Base-by-base conservation (phyloP, 148 eudicot genomes). In the Arbutus unedo region DNA sequence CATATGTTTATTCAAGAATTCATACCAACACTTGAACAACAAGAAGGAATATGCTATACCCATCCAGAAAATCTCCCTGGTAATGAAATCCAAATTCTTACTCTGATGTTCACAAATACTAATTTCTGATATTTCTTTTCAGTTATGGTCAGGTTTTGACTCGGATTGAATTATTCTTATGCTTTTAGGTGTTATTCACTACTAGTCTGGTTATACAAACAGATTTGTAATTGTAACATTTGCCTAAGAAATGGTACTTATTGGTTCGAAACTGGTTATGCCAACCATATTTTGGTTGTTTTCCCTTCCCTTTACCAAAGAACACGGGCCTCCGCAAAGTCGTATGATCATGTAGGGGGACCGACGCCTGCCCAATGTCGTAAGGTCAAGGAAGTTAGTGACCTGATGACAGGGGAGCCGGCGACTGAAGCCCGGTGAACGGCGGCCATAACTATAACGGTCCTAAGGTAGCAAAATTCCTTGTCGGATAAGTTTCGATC, bases 1-100 rank as follows among this genome's bases (percentile, higher is more conserved):
- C 93, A 93, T 82, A 59, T 38, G 80, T 89, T 93, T 71, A 92
- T 93, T 77, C 93, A 93, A 67, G 94, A 88, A 21, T 93, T 93
- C 83, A 93, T 93, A 81, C 90, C 92, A 55, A 92, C 97, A n/a
- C 83, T 93, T 49, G 90, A 87, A 14, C 74, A 21, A 18, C 89
- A 91, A 13, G 81, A 90, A 66, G 97, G 97, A 79, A 93, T 93
- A 66, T 93, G 93, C 79, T 91, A 88, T 85, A 89, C 91, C 31
- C 94, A 91, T 86, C 97, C 97, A 2, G 85, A 93, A 79, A 79
- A 93, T 85, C 91, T 93, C 82, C 97, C 97, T 48, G 94, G 97
- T 93, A 67, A 85, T 23, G 60, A 25, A 53, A 81, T 80, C 48
- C 41, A 53, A 77, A 67, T 38, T 78, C 53, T 47, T 60, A 23